phyloP scores from a whole-genome alignment of 2,329 filamentous ascomycete species.

The Teratosphaeriaceae sp. region DNA sequence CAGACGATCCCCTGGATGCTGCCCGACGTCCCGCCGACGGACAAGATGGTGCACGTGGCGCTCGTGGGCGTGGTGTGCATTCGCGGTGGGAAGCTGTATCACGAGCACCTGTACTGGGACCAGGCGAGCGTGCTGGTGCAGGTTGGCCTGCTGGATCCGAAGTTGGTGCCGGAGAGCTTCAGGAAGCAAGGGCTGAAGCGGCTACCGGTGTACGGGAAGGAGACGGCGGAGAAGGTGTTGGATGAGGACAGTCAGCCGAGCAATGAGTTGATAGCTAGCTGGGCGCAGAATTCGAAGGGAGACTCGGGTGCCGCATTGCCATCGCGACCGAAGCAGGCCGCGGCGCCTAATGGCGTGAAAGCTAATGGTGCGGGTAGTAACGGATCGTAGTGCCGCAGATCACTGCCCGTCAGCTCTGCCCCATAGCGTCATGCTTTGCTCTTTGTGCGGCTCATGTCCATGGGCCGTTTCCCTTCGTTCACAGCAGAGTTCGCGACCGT shows the following conservation, averaged over 20 bases:
- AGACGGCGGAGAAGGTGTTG: conserved; percentile 37
- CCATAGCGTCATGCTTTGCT: too few species aligned
- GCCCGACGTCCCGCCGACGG: conserved; percentile 50
- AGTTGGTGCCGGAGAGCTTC: conserved; percentile 40
- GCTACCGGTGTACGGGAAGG: conserved; percentile 35
- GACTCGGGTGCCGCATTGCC: conserved; percentile 14
- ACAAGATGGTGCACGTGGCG: conserved; percentile 49
- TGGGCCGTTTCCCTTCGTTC: too few species aligned
- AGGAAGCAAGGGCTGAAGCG: conserved; percentile 36
- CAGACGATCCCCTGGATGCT: conserved; percentile 53
- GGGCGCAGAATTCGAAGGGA: conserved; percentile 17
- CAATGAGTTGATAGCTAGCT: conserved; percentile 34
- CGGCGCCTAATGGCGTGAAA: conserved; percentile 3
- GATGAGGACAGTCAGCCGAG: conserved; percentile 35
- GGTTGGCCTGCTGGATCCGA: conserved; percentile 49
- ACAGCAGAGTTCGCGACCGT: too few species aligned
- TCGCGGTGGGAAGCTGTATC: conserved; percentile 46
- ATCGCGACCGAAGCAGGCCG: conserved; percentile 18
- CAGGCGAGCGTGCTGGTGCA: conserved; percentile 44
- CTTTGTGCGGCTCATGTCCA: too few species aligned
- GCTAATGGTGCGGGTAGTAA: conserved; percentile 10
- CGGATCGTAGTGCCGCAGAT: conserved; percentile 7
- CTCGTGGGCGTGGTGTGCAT: conserved; percentile 51
- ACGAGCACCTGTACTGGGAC: conserved; percentile 56
- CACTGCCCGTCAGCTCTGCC: too few species aligned